phyloP scores from a whole-genome alignment of 2,329 filamentous ascomycete genomes.

The Calycina marina region DNA sequence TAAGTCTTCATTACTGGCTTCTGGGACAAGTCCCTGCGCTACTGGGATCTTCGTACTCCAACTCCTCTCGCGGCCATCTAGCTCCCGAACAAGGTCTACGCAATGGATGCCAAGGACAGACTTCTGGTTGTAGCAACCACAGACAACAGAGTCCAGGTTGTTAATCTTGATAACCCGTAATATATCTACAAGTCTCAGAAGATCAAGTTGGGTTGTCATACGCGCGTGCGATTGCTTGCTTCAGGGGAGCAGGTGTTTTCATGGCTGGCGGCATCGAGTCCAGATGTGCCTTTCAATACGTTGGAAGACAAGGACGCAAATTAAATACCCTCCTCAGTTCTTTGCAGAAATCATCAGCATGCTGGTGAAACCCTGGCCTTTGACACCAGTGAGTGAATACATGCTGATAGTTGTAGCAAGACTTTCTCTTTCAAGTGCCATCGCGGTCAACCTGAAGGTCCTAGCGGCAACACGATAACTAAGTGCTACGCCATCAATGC shows the following conservation, averaged over 20 bases:
- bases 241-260: conserved; percentile 74
- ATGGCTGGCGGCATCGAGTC: conserved; percentile 91
- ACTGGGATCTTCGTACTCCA: conserved; percentile 61
- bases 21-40: conserved; percentile 78
- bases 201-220: too few species aligned
- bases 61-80: conserved; percentile 45
- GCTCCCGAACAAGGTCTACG: conserved; percentile 66
- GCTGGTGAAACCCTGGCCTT: too few species aligned
- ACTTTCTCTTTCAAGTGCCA: conserved; percentile 99
- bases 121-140: conserved; percentile 81
- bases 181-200: conserved; percentile 88
- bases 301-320: conserved; percentile 78
- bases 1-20: conserved; percentile 81
- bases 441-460: conserved; percentile 49
- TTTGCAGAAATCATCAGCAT: too few species aligned
- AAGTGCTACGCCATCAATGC: conserved; percentile 89
- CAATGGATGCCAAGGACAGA: conserved; percentile 76
- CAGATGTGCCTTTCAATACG: conserved; percentile 80
- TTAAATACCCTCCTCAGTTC: conserved; percentile 27
- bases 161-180: conserved; percentile 73
- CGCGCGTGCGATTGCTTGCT: conserved; percentile 82
- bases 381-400: too few species aligned
- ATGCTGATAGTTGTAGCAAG: conserved; percentile 31
- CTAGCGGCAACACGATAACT: conserved; percentile 41
- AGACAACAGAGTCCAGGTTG: conserved; percentile 82